Evolutionary conservation across 2,329 filamentous ascomycete genomes (phyloP).

Genomic region (Stagonosporopsis vannaccii): DNA sequence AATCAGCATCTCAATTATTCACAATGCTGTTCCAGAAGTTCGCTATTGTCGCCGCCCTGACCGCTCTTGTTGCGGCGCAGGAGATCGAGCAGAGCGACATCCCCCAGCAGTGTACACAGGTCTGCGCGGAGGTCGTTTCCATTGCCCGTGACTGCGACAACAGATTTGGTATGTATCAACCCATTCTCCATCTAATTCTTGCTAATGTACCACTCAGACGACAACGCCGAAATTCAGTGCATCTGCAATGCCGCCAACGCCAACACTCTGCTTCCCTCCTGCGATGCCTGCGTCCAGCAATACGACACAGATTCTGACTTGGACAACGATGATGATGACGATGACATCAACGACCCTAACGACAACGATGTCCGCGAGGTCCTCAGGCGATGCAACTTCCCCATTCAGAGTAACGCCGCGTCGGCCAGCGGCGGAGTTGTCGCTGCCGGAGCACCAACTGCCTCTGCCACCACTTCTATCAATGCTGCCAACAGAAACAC

Average conservation of each 20-base stretch:
- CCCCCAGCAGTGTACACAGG: constrained; percentile 35
- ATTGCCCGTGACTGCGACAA: constrained; percentile 37
- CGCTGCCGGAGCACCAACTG: constrained; percentile 9
- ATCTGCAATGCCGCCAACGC: constrained; percentile 39
- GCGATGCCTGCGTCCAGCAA: constrained; percentile 40
- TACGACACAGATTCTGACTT: constrained; percentile 29
- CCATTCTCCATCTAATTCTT: neutral
- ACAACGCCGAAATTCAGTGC: constrained; percentile 35
- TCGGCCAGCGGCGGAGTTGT: constrained; percentile 21
- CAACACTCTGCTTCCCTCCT: constrained; percentile 34
- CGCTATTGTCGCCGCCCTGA: constrained; percentile 33
- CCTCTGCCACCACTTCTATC: constrained; percentile 9
- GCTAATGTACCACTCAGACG: constrained; percentile 20
- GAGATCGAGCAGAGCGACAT: constrained; percentile 43
- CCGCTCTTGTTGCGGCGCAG: constrained; percentile 31
- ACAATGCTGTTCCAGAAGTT: constrained; percentile 36
- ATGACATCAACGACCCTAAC: constrained; percentile 14
- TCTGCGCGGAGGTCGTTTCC: constrained; percentile 36
- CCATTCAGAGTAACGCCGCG: constrained; percentile 32
- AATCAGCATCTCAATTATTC: neutral
- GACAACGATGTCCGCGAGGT: constrained; percentile 42
- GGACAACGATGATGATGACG: constrained; percentile 15
- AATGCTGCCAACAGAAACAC: neutral
- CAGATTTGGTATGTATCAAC: constrained; percentile 24
- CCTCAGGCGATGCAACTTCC: constrained; percentile 40